Evolutionary conservation across 352 stramenopile genomes (phyloP).

Genomic region (Phytopythium boreale): DNA sequence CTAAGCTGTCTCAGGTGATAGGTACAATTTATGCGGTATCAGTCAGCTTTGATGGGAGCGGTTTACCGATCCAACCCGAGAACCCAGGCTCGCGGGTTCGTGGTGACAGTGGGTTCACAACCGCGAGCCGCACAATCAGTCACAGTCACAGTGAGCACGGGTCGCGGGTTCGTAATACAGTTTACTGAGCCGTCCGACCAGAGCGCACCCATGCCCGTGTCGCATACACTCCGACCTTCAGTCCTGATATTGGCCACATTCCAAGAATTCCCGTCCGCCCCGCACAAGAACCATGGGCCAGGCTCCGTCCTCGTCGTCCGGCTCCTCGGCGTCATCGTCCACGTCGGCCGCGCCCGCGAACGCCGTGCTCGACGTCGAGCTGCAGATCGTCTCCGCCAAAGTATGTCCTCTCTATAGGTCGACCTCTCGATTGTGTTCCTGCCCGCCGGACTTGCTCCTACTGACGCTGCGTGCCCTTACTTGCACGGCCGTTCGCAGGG

Average conservation of each 20-base stretch:
- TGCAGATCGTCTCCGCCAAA: slow-evolving; percentile 33
- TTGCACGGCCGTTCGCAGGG: slow-evolving; percentile 5
- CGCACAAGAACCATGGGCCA: slow-evolving; percentile 19
- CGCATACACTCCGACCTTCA: too few species aligned
- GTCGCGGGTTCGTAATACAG: too few species aligned
- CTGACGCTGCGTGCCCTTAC: neutral
- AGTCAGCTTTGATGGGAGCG: neutral
- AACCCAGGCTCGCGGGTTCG: neutral
- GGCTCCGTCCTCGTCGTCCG: slow-evolving; percentile 20
- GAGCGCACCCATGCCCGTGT: neutral
- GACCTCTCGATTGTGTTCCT: neutral
- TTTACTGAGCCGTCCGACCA: too few species aligned
- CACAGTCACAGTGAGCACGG: too few species aligned
- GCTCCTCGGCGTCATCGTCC: slow-evolving; percentile 16
- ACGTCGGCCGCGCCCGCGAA: slow-evolving; percentile 9
- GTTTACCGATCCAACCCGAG: neutral
- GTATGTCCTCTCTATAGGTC: neutral
- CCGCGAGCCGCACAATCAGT: too few species aligned
- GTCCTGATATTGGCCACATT: neutral
- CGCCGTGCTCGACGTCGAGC: slow-evolving; percentile 27
- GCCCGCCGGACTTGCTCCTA: neutral
- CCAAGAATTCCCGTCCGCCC: neutral
- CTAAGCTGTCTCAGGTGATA: neutral
- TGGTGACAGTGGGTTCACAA: neutral
- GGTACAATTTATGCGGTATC: neutral